A percentile compares a stretch with the other conserved stretches of the same genome.
phyloP scores from a whole-genome alignment of 441 rosid genomes.

The Melianthus villosus region DNA sequence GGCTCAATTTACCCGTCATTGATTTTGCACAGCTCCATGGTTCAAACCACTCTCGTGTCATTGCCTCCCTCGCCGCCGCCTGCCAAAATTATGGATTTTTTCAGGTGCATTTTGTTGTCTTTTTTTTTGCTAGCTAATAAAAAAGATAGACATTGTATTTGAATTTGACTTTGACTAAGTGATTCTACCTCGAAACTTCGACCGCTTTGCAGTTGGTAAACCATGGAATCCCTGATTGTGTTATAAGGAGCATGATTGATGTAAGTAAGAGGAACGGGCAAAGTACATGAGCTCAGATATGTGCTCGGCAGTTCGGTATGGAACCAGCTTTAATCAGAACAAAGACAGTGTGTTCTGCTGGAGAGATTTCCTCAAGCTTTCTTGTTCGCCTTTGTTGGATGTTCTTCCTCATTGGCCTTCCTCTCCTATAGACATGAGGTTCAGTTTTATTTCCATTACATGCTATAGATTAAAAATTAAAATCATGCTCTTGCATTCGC shows the following conservation, averaged over 20 bases:
- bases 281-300: slow-evolving; percentile 61
- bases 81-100: slow-evolving; percentile 59
- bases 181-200: not conserved
- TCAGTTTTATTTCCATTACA: no score
- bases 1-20: slow-evolving; percentile 43
- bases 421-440: slow-evolving; percentile 60
- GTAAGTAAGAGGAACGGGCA: slow-evolving; percentile 51
- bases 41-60: slow-evolving; percentile 26
- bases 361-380: slow-evolving; percentile 75
- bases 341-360: slow-evolving; percentile 59
- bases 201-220: slow-evolving; percentile 38
- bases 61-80: slow-evolving; percentile 35
- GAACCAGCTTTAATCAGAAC: slow-evolving; percentile 69
- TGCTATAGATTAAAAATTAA: no score
- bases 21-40: slow-evolving; percentile 51
- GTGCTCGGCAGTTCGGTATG: slow-evolving; percentile 52
- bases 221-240: slow-evolving; percentile 39
- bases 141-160: no score
- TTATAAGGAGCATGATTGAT: slow-evolving; percentile 31
- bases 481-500: no score
- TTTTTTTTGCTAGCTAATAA: no score
- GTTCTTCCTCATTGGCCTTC: slow-evolving; percentile 67
- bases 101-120: slow-evolving; percentile 25
- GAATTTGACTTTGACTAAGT: not conserved
- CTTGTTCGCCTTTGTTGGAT: slow-evolving; percentile 37